Percentiles rank a stretch among this genome's conserved stretches.
These are phyloP conservation scores for Leccinellum luteum DNA, from an alignment of 768 basidiomycete genomes.

Conservation along the genomic window DNA sequence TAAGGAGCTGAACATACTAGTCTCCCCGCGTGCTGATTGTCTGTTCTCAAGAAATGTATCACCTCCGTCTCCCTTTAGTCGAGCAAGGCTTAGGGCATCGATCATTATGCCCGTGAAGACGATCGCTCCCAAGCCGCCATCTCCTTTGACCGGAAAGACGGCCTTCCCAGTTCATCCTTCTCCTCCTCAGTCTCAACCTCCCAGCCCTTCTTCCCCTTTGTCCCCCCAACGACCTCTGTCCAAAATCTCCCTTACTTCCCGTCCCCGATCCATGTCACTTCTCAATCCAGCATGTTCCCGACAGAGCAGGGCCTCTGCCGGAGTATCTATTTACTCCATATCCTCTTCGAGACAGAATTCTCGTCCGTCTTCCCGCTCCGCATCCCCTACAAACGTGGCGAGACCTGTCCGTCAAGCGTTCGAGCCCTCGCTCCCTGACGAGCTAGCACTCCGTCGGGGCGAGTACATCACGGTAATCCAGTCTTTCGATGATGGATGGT, in stretches of 20 bases:
- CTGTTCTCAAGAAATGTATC: constrained; percentile 2
- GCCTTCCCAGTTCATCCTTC: constrained; percentile 36
- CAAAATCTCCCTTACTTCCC: constrained; percentile 13
- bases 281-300: constrained; percentile 23
- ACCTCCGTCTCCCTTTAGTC: constrained; percentile 36
- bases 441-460: constrained; percentile 54
- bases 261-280: constrained; percentile 15
- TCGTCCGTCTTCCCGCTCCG: constrained; percentile 12
- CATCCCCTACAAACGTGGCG: constrained; percentile 32
- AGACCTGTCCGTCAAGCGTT: constrained; percentile 67
- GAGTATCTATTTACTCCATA: constrained; percentile 33
- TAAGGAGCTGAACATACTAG: not conserved
- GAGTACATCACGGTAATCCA: constrained; percentile 63
- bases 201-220: constrained; percentile 34
- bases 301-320: constrained; percentile 34
- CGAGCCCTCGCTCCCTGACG: constrained; percentile 70
- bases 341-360: constrained; percentile 6
- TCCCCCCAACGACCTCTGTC: constrained; percentile 9
- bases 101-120: constrained; percentile 55
- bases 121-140: constrained; percentile 35
- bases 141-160: constrained; percentile 41
- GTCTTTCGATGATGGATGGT: constrained; percentile 81
- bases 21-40: not conserved
- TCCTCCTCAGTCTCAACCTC: constrained; percentile 38
- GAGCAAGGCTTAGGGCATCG: constrained; percentile 40